A percentile compares a stretch with the other conserved stretches of the same genome.
Conservation (phyloP, 257 asterid genomes). For the Penstemon davidsonii region DNA sequence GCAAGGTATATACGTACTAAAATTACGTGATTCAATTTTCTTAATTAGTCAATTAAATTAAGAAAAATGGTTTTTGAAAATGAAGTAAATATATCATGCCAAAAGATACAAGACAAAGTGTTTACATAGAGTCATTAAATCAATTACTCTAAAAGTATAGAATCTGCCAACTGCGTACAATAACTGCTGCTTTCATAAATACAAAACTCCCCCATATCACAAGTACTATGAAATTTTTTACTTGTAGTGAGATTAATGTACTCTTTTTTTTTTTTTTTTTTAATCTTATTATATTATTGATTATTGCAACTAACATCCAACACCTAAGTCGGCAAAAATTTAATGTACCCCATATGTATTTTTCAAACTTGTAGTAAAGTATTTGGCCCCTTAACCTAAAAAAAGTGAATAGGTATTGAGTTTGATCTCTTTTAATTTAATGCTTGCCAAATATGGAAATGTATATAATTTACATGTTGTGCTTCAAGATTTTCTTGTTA, state of each 20-base stretch:
- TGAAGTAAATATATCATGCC: not conserved
- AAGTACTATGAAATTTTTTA: not conserved
- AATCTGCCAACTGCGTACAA: slow-evolving; percentile 20
- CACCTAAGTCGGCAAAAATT: slow-evolving; percentile 19
- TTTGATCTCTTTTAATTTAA: not conserved
- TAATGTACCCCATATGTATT: not conserved
- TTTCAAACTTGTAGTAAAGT: not conserved
- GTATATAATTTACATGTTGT: too few relatives aligned
- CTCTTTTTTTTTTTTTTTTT: not conserved
- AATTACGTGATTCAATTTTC: not conserved
- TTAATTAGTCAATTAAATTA: not conserved
- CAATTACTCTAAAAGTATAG: slow-evolving; percentile 9
- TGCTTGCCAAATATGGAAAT: too few relatives aligned
- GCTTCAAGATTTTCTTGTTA: not conserved
- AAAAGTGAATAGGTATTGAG: not conserved
- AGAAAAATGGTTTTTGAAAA: not conserved
- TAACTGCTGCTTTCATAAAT: not conserved
- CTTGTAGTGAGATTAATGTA: not conserved
- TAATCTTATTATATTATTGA: not conserved
- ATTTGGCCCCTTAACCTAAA: not conserved
- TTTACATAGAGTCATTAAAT: slow-evolving; percentile 5
- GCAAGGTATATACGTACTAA: slow-evolving; percentile 60
- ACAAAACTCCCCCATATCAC: slow-evolving; percentile 5
- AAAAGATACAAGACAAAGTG: not conserved
- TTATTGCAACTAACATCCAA: slow-evolving; percentile 5